A percentile compares a stretch with the other conserved stretches of the same genome.
These are phyloP conservation scores for Paecilomyces niveus DNA, from an alignment of 2,329 filamentous ascomycete genomes.

Conservation along the genomic window DNA sequence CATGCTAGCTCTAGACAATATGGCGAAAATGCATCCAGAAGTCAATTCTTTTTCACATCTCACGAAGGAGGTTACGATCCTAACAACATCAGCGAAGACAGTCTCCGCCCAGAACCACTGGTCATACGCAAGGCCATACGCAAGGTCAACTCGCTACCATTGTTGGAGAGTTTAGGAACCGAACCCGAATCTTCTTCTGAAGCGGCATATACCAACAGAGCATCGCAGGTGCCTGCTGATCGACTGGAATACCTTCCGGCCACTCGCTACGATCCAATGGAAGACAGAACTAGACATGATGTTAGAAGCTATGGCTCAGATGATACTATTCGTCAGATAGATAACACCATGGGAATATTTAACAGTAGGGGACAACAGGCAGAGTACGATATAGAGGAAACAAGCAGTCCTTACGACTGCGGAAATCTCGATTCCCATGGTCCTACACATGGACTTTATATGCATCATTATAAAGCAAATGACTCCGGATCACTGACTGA, in stretches of 20 bases:
- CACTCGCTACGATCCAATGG: not conserved
- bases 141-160: not conserved
- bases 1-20: not conserved
- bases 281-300: not conserved
- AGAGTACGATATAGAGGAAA: not conserved
- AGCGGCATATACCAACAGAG: not conserved
- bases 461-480: no score
- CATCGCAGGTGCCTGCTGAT: not conserved
- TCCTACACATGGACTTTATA: no score
- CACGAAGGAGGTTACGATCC: not conserved
- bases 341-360: not conserved
- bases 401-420: not conserved
- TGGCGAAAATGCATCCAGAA: not conserved
- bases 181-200: not conserved
- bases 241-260: not conserved
- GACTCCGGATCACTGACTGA: not conserved
- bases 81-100: not conserved
- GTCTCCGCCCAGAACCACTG: not conserved
- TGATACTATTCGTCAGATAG: not conserved
- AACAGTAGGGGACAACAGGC: not conserved
- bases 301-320: not conserved
- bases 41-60: not conserved
- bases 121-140: not conserved
- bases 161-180: not conserved
- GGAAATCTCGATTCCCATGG: not conserved